phyloP scores from a whole-genome alignment of 148 eudicot species.

The Camellia sinensis region DNA sequence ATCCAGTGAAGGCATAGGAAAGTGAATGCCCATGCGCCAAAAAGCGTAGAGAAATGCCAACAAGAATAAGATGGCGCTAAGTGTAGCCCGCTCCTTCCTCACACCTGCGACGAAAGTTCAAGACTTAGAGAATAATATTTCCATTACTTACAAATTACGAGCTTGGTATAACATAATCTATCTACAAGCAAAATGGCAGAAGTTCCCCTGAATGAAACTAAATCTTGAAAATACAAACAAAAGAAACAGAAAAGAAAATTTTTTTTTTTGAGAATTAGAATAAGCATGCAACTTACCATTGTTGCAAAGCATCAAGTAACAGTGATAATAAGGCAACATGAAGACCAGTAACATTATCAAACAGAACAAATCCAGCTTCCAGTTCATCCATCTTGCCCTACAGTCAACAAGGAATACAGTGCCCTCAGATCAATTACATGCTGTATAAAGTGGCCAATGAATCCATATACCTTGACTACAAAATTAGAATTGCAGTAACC shows the following conservation, averaged over 20 bases:
- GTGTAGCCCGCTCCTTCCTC: constrained; percentile 90
- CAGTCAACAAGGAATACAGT: constrained; percentile 21
- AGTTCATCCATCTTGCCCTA: constrained; percentile 96
- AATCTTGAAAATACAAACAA: neutral
- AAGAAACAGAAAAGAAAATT: neutral
- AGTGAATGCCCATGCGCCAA: constrained; percentile 99
- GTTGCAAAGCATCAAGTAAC: constrained; percentile 93
- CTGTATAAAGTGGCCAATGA: neutral
- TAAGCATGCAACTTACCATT: constrained; percentile 45
- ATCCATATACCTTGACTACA: neutral
- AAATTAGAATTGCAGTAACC: no score
- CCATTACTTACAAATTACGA: neutral
- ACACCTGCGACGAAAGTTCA: constrained; percentile 49
- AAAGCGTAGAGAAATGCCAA: constrained; percentile 84
- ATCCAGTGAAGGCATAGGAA: constrained; percentile 99
- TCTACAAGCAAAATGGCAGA: neutral
- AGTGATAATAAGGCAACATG: constrained; percentile 95
- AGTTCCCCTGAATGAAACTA: neutral
- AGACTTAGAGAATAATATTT: neutral
- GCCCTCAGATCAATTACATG: neutral
- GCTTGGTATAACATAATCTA: neutral
- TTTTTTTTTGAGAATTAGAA: neutral
- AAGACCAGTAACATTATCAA: constrained; percentile 83
- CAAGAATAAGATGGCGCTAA: constrained; percentile 84
- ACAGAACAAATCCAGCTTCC: constrained; percentile 96